These are phyloP conservation scores for Nakazawaea ernobii DNA, from an alignment of 805 yeast species.

Conservation along the genomic window DNA sequence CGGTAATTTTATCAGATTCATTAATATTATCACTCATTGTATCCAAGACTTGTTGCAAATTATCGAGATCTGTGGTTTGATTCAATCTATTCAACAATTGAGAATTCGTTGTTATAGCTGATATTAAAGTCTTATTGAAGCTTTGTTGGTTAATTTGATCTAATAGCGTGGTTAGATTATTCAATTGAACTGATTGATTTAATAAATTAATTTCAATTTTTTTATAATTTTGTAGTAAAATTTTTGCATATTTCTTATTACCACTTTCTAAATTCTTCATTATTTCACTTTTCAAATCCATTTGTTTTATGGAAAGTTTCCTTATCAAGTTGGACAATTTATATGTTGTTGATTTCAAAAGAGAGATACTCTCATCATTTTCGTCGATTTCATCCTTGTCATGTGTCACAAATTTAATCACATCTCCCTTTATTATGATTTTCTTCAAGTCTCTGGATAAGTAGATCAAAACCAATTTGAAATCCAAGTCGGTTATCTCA, in stretches of 20 bases:
- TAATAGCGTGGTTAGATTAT: slow-evolving; percentile 1
- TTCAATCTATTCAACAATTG: slow-evolving; percentile 4
- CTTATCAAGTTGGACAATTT: neutral
- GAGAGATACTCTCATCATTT: neutral
- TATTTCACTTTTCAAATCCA: neutral
- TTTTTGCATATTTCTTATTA: slow-evolving; percentile 1
- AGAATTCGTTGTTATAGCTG: slow-evolving; percentile 3
- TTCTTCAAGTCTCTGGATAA: slow-evolving; percentile 3
- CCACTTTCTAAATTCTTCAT: neutral
- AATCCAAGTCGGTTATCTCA: neutral
- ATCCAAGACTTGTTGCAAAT: slow-evolving; percentile 4
- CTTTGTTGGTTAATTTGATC: slow-evolving; percentile 10
- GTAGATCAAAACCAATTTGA: slow-evolving; percentile 2
- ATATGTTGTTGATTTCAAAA: neutral
- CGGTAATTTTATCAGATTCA: slow-evolving; percentile 4
- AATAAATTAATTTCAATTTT: neutral
- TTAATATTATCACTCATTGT: slow-evolving; percentile 6
- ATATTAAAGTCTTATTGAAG: slow-evolving; percentile 3
- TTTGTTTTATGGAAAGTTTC: neutral
- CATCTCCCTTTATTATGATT: neutral
- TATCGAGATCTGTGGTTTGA: slow-evolving; percentile 2
- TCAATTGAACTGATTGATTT: slow-evolving; percentile 3
- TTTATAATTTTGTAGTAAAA: slow-evolving; percentile 2
- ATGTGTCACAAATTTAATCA: slow-evolving; percentile 3
- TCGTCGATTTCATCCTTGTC: neutral